These are phyloP conservation scores for Myxozyma melibiosi DNA, from an alignment of 805 yeast species.

Conservation along the genomic window DNA sequence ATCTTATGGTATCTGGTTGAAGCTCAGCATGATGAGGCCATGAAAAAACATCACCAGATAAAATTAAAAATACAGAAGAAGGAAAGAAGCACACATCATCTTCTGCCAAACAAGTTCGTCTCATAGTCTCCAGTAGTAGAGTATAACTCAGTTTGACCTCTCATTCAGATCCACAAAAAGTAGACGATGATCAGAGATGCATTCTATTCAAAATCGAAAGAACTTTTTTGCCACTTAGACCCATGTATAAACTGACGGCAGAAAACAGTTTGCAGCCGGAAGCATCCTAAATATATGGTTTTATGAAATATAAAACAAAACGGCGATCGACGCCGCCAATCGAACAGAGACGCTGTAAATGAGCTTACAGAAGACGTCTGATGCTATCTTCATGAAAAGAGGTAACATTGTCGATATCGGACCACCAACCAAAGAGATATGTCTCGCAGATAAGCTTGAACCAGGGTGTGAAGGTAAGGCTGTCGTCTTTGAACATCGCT, in stretches of 20 bases:
- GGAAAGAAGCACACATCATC: no score
- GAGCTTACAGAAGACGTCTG: constrained; percentile 36
- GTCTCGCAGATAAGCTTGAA: constrained; percentile 92
- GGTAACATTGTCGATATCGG: constrained; percentile 59
- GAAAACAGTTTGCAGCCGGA: no score
- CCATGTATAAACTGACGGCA: background rate
- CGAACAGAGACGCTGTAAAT: background rate
- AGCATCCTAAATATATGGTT: no score
- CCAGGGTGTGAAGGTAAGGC: constrained; percentile 94
- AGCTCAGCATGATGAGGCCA: no score
- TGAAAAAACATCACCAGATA: no score
- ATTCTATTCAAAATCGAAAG: background rate
- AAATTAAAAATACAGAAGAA: no score
- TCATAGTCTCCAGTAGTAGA: no score
- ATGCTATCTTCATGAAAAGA: constrained; percentile 48
- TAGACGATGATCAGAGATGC: no score
- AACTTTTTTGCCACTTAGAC: background rate
- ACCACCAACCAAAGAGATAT: constrained; percentile 95
- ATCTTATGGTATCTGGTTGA: no score
- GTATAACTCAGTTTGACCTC: background rate
- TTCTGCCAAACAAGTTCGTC: no score
- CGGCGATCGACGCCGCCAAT: no score
- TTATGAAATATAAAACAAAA: background rate
- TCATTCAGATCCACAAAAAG: background rate
- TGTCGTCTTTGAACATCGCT: constrained; percentile 68